These are phyloP conservation scores for Zea luxurians DNA, from an alignment of 176 grass and related monocot species.

Conservation along the genomic window DNA sequence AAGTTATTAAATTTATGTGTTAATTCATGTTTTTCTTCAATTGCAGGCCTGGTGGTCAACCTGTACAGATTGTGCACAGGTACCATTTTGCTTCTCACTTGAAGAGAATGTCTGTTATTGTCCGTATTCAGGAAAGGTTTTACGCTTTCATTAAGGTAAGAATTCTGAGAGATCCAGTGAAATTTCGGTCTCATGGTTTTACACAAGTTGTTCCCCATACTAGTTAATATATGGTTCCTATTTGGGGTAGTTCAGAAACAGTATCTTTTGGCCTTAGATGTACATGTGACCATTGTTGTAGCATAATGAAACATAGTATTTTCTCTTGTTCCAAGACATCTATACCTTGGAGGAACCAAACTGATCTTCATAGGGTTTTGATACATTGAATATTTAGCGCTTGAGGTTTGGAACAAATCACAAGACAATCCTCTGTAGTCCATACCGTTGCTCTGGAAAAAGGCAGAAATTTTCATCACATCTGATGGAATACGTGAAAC, in stretches of 20 bases:
- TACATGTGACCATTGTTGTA: constrained; percentile 5
- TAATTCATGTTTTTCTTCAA: constrained; percentile 16
- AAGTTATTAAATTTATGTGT: neutral
- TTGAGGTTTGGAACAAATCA: constrained; percentile 24
- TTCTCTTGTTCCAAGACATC: neutral
- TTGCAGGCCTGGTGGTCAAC: constrained; percentile 81
- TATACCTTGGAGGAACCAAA: constrained; percentile 1
- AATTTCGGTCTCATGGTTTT: constrained; percentile 11
- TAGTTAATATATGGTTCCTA: constrained; percentile 5
- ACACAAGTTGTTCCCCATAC: neutral
- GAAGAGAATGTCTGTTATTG: constrained; percentile 98
- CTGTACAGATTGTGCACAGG: constrained; percentile 93
- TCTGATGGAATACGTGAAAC: no score
- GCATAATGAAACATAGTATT: neutral
- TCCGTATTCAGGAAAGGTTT: constrained; percentile 87
- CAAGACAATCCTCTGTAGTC: neutral
- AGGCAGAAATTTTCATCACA: neutral
- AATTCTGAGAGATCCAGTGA: constrained; percentile 17
- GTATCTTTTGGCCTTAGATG: neutral
- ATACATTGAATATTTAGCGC: neutral
- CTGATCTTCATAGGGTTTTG: neutral
- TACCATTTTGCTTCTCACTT: constrained; percentile 99
- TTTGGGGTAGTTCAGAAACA: constrained; percentile 19
- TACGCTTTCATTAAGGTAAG: constrained; percentile 88
- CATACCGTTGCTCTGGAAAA: constrained; percentile 20